Evolutionary conservation across 1,284 basidiomycete genomes (phyloP), one percentile per base, ranked within the genome.

Genomic region (Malassezia slooffiae): DNA sequence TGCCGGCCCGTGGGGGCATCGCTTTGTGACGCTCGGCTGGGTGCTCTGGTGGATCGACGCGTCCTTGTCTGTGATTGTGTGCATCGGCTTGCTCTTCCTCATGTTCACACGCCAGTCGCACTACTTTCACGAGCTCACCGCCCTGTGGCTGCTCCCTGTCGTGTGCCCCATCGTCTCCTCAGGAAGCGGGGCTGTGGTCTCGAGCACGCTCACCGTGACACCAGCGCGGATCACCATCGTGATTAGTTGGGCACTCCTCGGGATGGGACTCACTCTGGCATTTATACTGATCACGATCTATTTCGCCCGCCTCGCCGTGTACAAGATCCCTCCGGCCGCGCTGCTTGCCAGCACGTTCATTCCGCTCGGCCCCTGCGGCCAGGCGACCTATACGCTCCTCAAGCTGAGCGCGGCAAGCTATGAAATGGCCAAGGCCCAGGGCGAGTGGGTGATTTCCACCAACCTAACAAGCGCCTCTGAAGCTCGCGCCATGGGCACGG

Each of bases 41-140:
- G 75, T 62, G 1, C 60, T 83, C 9, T 86, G 84, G 83, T 85
- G 82, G 83, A 52, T 80, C 28, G 77, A 82, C 52, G 73, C 78
- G 2, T 67, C 74, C 1, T 55, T 82, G 16, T 78, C 82, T 1
- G 60, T 80, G 6, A 19, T 76, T 17, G 79, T 79, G 47, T 79
- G 77, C 52, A 78, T 81, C 64, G 78, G 79, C 8, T 72, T 80
- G 46, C 70, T 82, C 4, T 80, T 82, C 56, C 66, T 78, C 34
- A 82, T 83, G 79, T 75, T 79, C 45, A 79, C 77, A 0, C 69
- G 72, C 7, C 83, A 85, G 27, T 70, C 71, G 2, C 80, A 83
- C 55, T 72, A 76, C 1, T 62, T 80, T 4, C 71, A 76, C 41
- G 48, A 47, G 26, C 46, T 67, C 24, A 55, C 63, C 1, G 62